phyloP scores from a whole-genome alignment of 2,329 filamentous ascomycete species.

The Penicillium sp. region DNA sequence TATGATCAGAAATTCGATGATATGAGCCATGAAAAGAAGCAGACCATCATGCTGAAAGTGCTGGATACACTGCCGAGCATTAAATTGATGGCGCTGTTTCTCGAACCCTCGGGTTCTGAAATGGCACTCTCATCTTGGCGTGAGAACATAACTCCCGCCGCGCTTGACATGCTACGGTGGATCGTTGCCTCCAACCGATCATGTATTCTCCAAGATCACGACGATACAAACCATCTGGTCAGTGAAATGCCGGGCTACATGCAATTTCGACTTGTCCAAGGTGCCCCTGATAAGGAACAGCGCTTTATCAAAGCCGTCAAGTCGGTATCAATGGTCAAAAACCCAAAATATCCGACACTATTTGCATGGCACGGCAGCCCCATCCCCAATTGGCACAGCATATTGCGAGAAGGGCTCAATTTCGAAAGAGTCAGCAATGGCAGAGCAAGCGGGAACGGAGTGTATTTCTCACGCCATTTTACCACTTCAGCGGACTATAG shows the following conservation, averaged over 20 bases:
- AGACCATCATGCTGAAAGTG: constrained; percentile 32
- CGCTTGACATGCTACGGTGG: constrained; percentile 73
- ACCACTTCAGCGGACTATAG: constrained; percentile 58
- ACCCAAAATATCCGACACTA: constrained; percentile 62
- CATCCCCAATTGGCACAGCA: constrained; percentile 82
- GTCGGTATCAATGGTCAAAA: constrained; percentile 34
- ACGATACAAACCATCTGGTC: constrained; percentile 52
- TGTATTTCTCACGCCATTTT: constrained; percentile 71
- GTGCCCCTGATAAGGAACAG: constrained; percentile 81
- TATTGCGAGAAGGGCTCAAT: constrained; percentile 78
- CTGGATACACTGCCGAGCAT: constrained; percentile 43
- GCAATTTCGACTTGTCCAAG: constrained; percentile 86
- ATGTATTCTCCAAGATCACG: constrained; percentile 71
- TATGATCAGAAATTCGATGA: constrained; percentile 45
- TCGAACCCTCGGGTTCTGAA: constrained; percentile 30
- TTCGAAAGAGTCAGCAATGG: constrained; percentile 65
- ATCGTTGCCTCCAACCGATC: constrained; percentile 87
- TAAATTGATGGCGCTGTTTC: constrained; percentile 45
- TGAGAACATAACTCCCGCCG: constrained; percentile 62
- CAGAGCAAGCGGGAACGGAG: constrained; percentile 72
- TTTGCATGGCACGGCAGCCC: constrained; percentile 86
- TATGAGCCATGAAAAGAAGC: constrained; percentile 30
- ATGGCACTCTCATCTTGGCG: constrained; percentile 53
- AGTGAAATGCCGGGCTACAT: constrained; percentile 65
- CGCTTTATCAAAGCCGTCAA: constrained; percentile 67